Percentiles rank a stretch among this genome's conserved stretches.
Evolutionary conservation across 2,329 filamentous ascomycete genomes (phyloP).

Genomic region (Exophiala mesophila): DNA sequence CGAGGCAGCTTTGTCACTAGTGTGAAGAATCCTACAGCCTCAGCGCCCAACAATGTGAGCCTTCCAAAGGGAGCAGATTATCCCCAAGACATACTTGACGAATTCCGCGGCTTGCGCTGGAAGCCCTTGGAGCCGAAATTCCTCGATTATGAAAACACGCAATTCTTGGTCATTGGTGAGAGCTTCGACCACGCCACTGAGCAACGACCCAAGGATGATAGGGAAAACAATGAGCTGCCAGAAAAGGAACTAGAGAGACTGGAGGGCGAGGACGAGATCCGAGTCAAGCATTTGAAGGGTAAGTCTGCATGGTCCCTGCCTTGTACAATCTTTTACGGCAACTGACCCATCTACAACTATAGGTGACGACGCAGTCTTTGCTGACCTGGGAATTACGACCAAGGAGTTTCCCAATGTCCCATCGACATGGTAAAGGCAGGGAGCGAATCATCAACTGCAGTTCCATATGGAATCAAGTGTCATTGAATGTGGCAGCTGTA

Average conservation of each 20-base stretch:
- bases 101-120: constrained; percentile 72
- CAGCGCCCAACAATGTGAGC: constrained; percentile 58
- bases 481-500: no score
- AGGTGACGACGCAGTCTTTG: constrained; percentile 58
- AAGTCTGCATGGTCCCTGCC: no score
- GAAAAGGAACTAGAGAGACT: constrained; percentile 66
- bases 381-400: constrained; percentile 53
- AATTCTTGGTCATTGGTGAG: constrained; percentile 72
- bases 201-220: constrained; percentile 50
- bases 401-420: constrained; percentile 61
- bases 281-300: constrained; percentile 58
- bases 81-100: constrained; percentile 64
- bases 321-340: constrained; percentile 2
- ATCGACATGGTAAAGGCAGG: constrained; percentile 56
- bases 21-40: constrained; percentile 71
- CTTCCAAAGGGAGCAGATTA: constrained; percentile 65
- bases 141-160: constrained; percentile 68
- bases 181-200: constrained; percentile 50
- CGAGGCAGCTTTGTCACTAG: constrained; percentile 74
- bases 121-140: constrained; percentile 66
- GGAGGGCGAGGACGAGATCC: constrained; percentile 67
- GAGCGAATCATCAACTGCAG: no score
- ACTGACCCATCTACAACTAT: constrained; percentile 4
- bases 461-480: no score
- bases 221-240: constrained; percentile 52